Evolutionary conservation across 176 grass and related monocot species (phyloP), one percentile per base, ranked within the genome.

Genomic region (Saccharum spontaneum): DNA sequence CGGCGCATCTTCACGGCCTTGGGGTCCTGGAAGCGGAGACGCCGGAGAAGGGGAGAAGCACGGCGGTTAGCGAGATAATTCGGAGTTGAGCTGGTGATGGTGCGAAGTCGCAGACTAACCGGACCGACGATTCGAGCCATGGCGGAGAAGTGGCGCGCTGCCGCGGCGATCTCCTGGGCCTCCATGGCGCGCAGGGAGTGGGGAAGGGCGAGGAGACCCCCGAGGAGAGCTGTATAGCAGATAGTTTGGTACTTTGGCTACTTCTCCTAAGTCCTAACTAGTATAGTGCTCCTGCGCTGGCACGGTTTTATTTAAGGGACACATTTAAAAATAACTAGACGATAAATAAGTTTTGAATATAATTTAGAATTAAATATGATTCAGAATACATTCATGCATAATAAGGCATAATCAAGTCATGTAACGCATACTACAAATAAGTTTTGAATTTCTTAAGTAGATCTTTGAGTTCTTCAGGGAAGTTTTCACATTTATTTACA

Each of bases 1-100:
- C 81, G 73, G 78, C 86, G 91, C 91, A 95, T 98, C 93, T 98
- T 98, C 69, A 98, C 83, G 62, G 87, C 87, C 91, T 98, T 95
- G 22, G 96, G 96, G 68, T 98, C 96, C 96, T 98, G 83, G 28
- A 84, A 61, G 77, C 13, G 16, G 38, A 43, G 43, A 30, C 17
- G 73, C 30, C 73, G 73, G 30, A 30, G 66, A 67, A 65, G 79
- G 31, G 33, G 50, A 77, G 45, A 37, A 38, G 44, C 41, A 60
- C 31, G 45, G 41, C 14, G 78, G 50, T 89, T 69, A 81, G 86
- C 45, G 76, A 89, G 26, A 73, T 12, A 72, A 30, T 23, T 13
- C 39, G 33, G 24, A 52, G 41, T 10, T 15, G 40, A 23, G 64
- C n/a, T 28, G 70, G 18, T 68, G 62, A 15, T 67, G 71, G 49